Evolutionary conservation across 441 rosid genomes (phyloP).

Genomic region (Corymbia citriodora): DNA sequence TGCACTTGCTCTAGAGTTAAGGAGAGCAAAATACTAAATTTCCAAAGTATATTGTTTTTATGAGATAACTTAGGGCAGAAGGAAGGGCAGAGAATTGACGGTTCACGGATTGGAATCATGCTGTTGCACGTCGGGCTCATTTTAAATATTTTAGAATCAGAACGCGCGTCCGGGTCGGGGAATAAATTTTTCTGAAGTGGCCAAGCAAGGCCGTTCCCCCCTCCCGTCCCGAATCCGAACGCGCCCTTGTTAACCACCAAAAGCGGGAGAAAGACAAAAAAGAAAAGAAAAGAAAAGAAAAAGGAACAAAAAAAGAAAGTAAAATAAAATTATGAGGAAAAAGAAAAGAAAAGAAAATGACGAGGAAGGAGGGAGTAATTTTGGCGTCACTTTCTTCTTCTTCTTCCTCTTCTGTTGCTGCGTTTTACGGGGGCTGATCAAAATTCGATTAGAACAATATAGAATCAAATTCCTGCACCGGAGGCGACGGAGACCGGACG

Average conservation of each 20-base stretch:
- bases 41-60: neutral
- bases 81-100: neutral
- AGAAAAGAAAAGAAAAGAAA: neutral
- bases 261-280: neutral
- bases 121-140: neutral
- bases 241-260: neutral
- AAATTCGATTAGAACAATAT: neutral
- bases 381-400: neutral
- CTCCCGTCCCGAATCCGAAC: neutral
- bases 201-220: neutral
- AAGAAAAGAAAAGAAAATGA: neutral
- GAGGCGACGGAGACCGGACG: neutral
- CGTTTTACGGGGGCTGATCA: neutral
- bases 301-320: neutral
- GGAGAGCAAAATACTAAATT: neutral
- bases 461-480: neutral
- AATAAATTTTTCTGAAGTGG: neutral
- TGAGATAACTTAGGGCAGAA: neutral
- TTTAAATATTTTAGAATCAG: neutral
- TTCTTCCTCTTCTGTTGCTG: neutral
- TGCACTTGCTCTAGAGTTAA: too few relatives aligned
- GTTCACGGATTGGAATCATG: neutral
- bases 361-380: neutral
- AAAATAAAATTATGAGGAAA: neutral
- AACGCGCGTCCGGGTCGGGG: neutral